These are phyloP conservation scores for Fusarium clavum DNA, from an alignment of 2,329 filamentous ascomycete species.

Conservation along the genomic window DNA sequence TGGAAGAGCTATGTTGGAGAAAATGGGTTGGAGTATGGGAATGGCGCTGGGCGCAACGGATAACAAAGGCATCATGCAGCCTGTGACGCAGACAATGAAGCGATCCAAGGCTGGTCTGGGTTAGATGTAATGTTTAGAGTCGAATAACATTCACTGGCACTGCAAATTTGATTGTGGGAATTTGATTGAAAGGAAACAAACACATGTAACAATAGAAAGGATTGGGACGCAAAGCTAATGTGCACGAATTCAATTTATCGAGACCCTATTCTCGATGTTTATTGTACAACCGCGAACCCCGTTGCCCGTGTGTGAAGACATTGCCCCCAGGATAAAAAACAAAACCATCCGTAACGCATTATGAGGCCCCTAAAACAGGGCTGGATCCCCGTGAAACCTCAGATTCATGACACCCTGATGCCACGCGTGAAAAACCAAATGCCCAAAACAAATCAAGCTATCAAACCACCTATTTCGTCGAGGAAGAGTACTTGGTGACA, in stretches of 20 bases:
- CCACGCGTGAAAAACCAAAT: conserved; percentile 64
- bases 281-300: conserved; percentile 81
- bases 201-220: conserved; percentile 5
- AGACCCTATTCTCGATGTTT: conserved; percentile 72
- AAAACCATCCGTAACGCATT: conserved; percentile 81
- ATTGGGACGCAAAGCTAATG: conserved; percentile 56
- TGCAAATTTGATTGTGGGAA: background rate
- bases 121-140: conserved; percentile 43
- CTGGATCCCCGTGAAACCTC: conserved; percentile 59
- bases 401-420: conserved; percentile 69
- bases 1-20: conserved; percentile 89
- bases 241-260: conserved; percentile 71
- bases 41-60: conserved; percentile 83
- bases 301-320: conserved; percentile 75
- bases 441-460: conserved; percentile 70
- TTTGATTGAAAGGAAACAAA: background rate
- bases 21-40: conserved; percentile 95
- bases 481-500: conserved; percentile 99
- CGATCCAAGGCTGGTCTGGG: conserved; percentile 86
- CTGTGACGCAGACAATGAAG: conserved; percentile 89
- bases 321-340: conserved; percentile 73
- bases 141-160: background rate
- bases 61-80: conserved; percentile 89
- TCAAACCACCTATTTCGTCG: conserved; percentile 86
- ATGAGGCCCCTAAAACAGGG: conserved; percentile 64